These are phyloP conservation scores for Nasturtium officinale DNA, from an alignment of 345 rosid genomes.

Conservation along the genomic window DNA sequence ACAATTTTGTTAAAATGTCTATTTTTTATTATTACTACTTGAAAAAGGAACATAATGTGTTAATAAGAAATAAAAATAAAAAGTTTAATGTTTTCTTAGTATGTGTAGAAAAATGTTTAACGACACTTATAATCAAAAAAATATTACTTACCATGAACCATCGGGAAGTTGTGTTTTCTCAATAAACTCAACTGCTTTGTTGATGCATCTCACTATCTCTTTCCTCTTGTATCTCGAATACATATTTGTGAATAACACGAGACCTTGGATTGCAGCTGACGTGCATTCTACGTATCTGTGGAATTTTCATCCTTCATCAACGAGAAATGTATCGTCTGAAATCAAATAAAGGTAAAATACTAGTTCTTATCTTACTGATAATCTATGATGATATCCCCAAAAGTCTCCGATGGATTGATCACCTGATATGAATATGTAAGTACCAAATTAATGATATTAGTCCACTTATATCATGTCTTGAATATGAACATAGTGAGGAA, in stretches of 20 bases:
- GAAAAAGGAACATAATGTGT: no score
- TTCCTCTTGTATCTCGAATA: conserved; percentile 44
- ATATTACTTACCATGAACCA: conserved; percentile 93
- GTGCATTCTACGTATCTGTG: conserved; percentile 80
- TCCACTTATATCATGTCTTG: not conserved
- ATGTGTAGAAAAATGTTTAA: no score
- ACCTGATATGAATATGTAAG: conserved; percentile 42
- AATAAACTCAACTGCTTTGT: conserved; percentile 55
- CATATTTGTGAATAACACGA: conserved; percentile 42
- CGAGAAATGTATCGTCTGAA: not conserved
- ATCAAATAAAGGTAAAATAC: not conserved
- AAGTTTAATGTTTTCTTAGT: no score
- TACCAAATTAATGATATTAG: not conserved
- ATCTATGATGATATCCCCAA: conserved; percentile 70
- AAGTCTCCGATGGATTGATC: conserved; percentile 67
- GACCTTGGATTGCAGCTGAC: conserved; percentile 69
- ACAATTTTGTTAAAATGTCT: no score
- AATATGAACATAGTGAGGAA: not conserved
- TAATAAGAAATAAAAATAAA: no score
- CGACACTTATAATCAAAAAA: no score
- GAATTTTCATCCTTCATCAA: not conserved
- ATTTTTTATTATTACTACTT: no score
- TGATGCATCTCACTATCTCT: conserved; percentile 50
- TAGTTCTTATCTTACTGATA: conserved; percentile 55
- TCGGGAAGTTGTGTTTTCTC: conserved; percentile 55